phyloP scores from a whole-genome alignment of 257 asterid species.

The Gentiana dahurica region DNA sequence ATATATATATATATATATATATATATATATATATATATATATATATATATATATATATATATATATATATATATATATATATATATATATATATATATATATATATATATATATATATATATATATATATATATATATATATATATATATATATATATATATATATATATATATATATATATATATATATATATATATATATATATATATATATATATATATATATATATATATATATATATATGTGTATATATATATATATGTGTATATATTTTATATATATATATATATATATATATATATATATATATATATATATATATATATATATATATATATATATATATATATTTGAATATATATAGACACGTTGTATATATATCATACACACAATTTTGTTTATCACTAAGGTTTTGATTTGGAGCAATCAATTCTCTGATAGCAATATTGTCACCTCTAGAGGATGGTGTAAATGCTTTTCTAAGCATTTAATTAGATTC shows the following conservation, averaged over 20 bases:
- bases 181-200: neutral
- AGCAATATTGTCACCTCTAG: too few relatives aligned
- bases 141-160: neutral
- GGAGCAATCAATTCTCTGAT: too few relatives aligned
- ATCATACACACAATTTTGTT: too few relatives aligned
- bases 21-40: neutral
- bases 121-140: neutral
- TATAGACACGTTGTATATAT: too few relatives aligned
- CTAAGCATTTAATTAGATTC: too few relatives aligned
- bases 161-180: neutral
- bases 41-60: neutral
- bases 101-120: neutral
- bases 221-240: neutral
- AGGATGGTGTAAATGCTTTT: too few relatives aligned
- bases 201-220: neutral
- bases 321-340: neutral
- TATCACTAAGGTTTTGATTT: too few relatives aligned
- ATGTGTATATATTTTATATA: too few relatives aligned
- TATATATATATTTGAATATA: too few relatives aligned
- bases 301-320: neutral
- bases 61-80: neutral
- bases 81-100: neutral
- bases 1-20: neutral
- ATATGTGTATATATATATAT: neutral
- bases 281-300: neutral